phyloP scores from a whole-genome alignment of 2,329 filamentous ascomycete species.

The Ceratocystis alfenasii region DNA sequence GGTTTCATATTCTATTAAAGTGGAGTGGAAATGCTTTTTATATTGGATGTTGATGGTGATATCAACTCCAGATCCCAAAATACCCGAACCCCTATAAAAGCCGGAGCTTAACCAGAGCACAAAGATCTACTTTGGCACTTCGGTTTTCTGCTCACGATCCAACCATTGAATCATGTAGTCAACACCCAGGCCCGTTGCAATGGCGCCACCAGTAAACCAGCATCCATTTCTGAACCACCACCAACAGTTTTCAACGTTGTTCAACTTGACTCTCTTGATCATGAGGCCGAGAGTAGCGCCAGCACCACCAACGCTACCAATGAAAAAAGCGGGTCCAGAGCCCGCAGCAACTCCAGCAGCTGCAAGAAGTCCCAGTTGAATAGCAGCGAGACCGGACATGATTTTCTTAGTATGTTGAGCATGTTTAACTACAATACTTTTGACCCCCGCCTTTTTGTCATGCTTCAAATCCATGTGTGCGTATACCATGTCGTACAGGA shows the following conservation, averaged over 20 bases:
- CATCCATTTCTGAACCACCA: constrained; percentile 67
- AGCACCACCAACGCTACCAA: constrained; percentile 55
- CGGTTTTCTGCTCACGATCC: not conserved
- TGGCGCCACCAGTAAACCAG: constrained; percentile 53
- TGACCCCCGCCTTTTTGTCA: constrained; percentile 75
- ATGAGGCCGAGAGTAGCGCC: constrained; percentile 49
- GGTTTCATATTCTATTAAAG: not conserved
- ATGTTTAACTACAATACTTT: constrained; percentile 73
- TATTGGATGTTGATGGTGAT: constrained; percentile 13
- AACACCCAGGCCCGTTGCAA: constrained; percentile 45
- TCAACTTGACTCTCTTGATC: constrained; percentile 55
- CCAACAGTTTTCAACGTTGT: constrained; percentile 57
- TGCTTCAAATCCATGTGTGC: constrained; percentile 86
- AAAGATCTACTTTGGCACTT: constrained; percentile 13
- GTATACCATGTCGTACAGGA: constrained; percentile 87
- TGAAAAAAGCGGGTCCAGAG: constrained; percentile 57
- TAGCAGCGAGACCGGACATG: constrained; percentile 54
- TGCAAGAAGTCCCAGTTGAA: constrained; percentile 57
- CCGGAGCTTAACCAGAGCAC: not conserved
- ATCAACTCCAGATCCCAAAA: not conserved
- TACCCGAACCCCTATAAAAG: not conserved
- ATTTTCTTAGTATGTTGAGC: constrained; percentile 66
- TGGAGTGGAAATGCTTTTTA: not conserved
- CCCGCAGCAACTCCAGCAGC: constrained; percentile 56
- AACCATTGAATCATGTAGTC: constrained; percentile 45